Percentiles rank a stretch among this genome's conserved stretches.
These are phyloP conservation scores for Plasmopara halstedii DNA, from an alignment of 352 stramenopile genomes.

Conservation along the genomic window DNA sequence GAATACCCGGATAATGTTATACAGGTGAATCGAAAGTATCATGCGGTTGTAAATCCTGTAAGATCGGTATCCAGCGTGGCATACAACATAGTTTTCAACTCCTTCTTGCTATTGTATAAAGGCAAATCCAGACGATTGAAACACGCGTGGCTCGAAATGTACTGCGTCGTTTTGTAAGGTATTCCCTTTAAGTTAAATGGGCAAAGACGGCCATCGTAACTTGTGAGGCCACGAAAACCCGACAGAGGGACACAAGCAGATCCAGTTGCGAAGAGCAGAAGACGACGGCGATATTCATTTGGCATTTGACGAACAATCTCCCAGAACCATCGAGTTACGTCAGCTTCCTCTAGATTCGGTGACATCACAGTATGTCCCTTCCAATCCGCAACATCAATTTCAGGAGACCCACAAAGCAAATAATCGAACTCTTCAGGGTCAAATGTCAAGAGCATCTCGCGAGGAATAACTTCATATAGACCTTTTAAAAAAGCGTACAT, in stretches of 20 bases:
- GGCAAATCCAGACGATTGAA: constrained; percentile 93
- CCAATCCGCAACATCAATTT: constrained; percentile 96
- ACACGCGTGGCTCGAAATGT: constrained; percentile 69
- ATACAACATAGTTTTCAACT: constrained; percentile 63
- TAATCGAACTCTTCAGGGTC: constrained; percentile 97
- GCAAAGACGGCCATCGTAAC: constrained; percentile 71
- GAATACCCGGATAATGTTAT: not conserved
- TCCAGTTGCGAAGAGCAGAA: constrained; percentile 79
- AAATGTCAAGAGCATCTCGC: constrained; percentile 91
- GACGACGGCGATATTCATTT: constrained; percentile 59
- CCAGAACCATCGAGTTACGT: constrained; percentile 89
- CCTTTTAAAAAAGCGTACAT: constrained; percentile 80
- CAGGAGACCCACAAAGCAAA: constrained; percentile 92
- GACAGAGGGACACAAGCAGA: constrained; percentile 68
- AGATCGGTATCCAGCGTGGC: constrained; percentile 55
- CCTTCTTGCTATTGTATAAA: constrained; percentile 86
- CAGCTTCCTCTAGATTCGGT: constrained; percentile 34
- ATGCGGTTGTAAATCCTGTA: constrained; percentile 63
- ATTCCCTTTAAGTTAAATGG: constrained; percentile 69
- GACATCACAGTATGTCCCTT: constrained; percentile 71
- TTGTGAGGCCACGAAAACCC: constrained; percentile 65
- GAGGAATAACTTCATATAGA: constrained; percentile 95
- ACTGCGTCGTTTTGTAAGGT: constrained; percentile 35
- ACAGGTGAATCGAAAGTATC: constrained; percentile 5
- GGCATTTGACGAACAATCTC: constrained; percentile 89